Conservation (phyloP, 1,284 basidiomycete genomes). For the Rugosomyces carneus region DNA sequence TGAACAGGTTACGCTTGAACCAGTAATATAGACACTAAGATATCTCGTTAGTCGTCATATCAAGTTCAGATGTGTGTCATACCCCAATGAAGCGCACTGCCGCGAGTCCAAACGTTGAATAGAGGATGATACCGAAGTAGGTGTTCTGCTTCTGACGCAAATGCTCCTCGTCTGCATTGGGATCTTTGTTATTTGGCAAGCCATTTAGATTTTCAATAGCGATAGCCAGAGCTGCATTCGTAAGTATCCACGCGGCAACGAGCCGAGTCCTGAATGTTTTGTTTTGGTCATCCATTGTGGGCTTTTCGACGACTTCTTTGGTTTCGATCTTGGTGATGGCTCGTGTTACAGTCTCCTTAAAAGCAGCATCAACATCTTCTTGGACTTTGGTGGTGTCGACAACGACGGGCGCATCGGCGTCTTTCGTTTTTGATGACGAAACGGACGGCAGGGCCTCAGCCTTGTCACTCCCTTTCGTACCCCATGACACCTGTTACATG, state of each 20-base stretch:
- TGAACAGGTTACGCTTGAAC: constrained; percentile 79
- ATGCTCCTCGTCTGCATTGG: constrained; percentile 35
- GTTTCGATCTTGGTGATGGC: constrained; percentile 80
- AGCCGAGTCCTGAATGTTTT: constrained; percentile 91
- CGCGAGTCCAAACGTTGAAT: constrained; percentile 82
- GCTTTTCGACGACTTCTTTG: constrained; percentile 70
- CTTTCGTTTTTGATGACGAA: constrained; percentile 77
- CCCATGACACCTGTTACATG: constrained; percentile 70
- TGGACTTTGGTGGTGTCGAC: constrained; percentile 78
- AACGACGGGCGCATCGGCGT: constrained; percentile 70
- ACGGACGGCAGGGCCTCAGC: constrained; percentile 91
- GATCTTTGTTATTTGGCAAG: constrained; percentile 37
- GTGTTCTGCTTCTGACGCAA: constrained; percentile 62
- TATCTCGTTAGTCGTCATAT: constrained; percentile 15
- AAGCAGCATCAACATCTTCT: constrained; percentile 88
- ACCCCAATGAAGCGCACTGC: constrained; percentile 81
- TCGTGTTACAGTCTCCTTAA: constrained; percentile 90
- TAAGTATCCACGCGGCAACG: constrained; percentile 82
- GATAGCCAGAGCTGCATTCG: constrained; percentile 76
- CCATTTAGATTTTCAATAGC: constrained; percentile 85
- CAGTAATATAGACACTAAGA: constrained; percentile 74
- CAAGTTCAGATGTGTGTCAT: constrained; percentile 28
- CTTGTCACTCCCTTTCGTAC: constrained; percentile 95
- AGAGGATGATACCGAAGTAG: constrained; percentile 84
- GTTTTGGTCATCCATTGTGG: constrained; percentile 88